Evolutionary conservation across 805 yeast genomes (phyloP).

Genomic region (Kodamaea lidongshanica): DNA sequence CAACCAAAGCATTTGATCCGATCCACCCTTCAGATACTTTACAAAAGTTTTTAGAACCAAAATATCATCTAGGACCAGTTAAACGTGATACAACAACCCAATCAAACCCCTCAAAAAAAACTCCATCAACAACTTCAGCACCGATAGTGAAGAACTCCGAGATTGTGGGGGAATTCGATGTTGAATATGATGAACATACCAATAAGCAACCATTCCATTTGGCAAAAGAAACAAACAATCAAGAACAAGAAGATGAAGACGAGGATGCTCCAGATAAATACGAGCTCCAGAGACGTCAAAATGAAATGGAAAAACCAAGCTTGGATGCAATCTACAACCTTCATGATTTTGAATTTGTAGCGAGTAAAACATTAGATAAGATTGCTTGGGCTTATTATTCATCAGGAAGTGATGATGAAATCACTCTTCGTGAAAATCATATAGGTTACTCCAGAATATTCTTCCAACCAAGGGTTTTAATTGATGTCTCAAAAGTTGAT

Average conservation of each 20-base stretch:
- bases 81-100: too few species aligned
- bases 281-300: constrained; percentile 21
- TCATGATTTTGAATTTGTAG: constrained; percentile 83
- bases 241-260: constrained; percentile 27
- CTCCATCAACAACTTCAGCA: not conserved
- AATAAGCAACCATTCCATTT: constrained; percentile 17
- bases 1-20: constrained; percentile 79
- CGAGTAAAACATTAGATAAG: constrained; percentile 67
- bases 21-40: constrained; percentile 88
- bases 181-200: constrained; percentile 39
- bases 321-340: constrained; percentile 65
- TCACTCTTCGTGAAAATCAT: constrained; percentile 85
- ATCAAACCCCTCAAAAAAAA: not conserved
- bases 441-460: constrained; percentile 81
- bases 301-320: constrained; percentile 52
- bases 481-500: constrained; percentile 74
- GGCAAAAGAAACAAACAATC: constrained; percentile 13
- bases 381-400: constrained; percentile 91
- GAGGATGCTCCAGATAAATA: constrained; percentile 30
- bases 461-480: constrained; percentile 77
- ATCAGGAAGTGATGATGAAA: constrained; percentile 89
- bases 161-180: constrained; percentile 32
- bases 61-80: constrained; percentile 33
- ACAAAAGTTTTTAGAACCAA: constrained; percentile 51
- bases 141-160: constrained; percentile 1